Evolutionary conservation across 2,329 filamentous ascomycete species (phyloP), one percentile per base, ranked within the genome.

Genomic region (Pseudogymnoascus sp.): DNA sequence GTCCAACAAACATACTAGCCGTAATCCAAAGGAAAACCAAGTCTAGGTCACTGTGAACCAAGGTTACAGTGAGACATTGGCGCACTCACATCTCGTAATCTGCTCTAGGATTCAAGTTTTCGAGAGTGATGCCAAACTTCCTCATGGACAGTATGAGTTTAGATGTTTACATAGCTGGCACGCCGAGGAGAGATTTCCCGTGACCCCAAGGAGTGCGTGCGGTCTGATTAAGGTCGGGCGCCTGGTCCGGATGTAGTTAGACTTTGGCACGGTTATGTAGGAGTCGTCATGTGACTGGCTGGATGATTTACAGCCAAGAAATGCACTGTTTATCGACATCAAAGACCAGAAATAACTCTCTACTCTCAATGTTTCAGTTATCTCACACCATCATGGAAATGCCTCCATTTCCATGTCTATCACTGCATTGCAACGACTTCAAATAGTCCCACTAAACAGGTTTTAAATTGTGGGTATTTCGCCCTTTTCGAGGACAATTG

Each of bases 381-480:
- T 53, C 28, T 33, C 50, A 33, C 50, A 57, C 33, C 50, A 33
- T 57, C 50, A 33, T 28, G 26, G 26, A 28, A 28, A 28, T 7
- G 6, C 26, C 26, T 28, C 10, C n/a, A 57, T 19, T 15, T 33
- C 47, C n/a, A 31, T 57, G n/a, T 31, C 26, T 19, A n/a, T 57
- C 17, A 57, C 28, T 15, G 28, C n/a, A 57, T 57, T 57, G 26
- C 17, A 57, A 57, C 50, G 28, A 57, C 9, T 57, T 19, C 17
- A 33, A 57, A 57, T 4, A 57, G 10, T 21, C 19, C 6, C 26
- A 57, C 10, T 33, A 33, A 57, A 57, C 50, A 57, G 50, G 50
- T 57, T 47, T 57, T 57, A 33, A 57, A 57, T 57, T 57, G 50
- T 57, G 50, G 50, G 50, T 57, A 57, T 19, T 33, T 57, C 28